Conservation (phyloP, 306 rosid genomes). For the Lupinus albus region DNA sequence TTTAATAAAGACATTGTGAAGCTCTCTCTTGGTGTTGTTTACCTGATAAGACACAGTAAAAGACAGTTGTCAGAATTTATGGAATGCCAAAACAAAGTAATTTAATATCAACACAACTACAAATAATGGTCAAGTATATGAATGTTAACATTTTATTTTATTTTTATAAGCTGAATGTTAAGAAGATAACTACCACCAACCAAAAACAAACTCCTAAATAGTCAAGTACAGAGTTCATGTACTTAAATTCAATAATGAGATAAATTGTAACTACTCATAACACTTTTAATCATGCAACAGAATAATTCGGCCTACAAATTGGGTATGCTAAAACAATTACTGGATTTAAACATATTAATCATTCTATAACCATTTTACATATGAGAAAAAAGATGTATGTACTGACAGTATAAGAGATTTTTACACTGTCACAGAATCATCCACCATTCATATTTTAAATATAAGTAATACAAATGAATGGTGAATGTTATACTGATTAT, state of each 20-base stretch:
- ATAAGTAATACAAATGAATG: too few species aligned
- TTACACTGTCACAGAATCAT: too few species aligned
- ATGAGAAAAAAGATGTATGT: too few species aligned
- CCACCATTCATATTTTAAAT: too few species aligned
- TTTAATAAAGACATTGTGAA: slow-evolving; percentile 91
- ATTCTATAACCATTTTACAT: slow-evolving; percentile 10
- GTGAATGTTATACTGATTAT: too few species aligned
- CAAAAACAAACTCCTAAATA: neutral
- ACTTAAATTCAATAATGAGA: slow-evolving; percentile 1
- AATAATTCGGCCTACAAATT: slow-evolving; percentile 12
- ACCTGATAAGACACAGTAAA: slow-evolving; percentile 59
- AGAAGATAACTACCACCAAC: neutral
- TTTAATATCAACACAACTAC: too few species aligned
- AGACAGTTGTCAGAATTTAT: slow-evolving; percentile 26
- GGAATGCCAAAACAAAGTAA: slow-evolving; percentile 10
- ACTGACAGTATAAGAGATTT: too few species aligned
- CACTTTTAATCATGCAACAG: slow-evolving; percentile 4
- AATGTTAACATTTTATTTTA: neutral
- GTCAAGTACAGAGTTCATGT: neutral
- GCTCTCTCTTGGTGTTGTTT: slow-evolving; percentile 87
- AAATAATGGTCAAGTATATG: slow-evolving; percentile 14
- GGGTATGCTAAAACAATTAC: neutral
- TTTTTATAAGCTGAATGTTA: too few species aligned
- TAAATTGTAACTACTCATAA: slow-evolving; percentile 19
- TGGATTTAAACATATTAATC: slow-evolving; percentile 15